Percentiles rank a stretch among this genome's conserved stretches.
phyloP scores from a whole-genome alignment of 257 asterid species.

The Penstemon barbatus region DNA sequence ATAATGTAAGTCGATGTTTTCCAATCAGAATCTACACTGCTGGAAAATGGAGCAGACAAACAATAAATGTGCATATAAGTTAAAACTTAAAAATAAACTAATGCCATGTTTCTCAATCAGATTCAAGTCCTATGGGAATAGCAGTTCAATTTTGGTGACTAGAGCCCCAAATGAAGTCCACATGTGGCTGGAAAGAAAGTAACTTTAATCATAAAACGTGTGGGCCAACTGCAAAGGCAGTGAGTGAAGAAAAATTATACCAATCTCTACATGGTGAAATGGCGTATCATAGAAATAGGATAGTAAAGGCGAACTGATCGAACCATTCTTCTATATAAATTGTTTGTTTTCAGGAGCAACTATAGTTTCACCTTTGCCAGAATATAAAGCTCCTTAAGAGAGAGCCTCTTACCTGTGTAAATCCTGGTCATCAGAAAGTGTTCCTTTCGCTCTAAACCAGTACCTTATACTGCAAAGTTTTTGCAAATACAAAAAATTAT shows the following conservation, averaged over 20 bases:
- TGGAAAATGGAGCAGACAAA: not conserved
- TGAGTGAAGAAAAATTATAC: not conserved
- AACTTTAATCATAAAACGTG: not conserved
- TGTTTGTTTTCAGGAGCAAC: conserved; percentile 11
- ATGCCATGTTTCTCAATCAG: not conserved
- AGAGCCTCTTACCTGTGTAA: conserved; percentile 71
- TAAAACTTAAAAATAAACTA: not conserved
- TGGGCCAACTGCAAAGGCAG: not conserved
- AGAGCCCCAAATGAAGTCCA: conserved; percentile 18
- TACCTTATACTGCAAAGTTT: conserved; percentile 66
- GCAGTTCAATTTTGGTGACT: not conserved
- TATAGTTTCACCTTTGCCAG: conserved; percentile 14
- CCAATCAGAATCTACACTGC: conserved; percentile 5
- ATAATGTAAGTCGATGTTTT: not conserved
- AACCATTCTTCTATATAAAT: not conserved
- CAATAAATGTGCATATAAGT: not conserved
- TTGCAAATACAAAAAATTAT: conserved; percentile 21
- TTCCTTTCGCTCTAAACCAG: conserved; percentile 96
- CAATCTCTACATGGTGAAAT: conserved; percentile 3
- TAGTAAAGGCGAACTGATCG: conserved; percentile 8
- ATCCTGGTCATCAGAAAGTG: conserved; percentile 88
- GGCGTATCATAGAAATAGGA: conserved; percentile 9
- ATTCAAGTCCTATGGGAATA: not conserved
- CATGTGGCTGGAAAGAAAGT: not conserved
- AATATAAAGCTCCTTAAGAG: conserved; percentile 7